phyloP scores from a whole-genome alignment of 2,329 filamentous ascomycete species.

The Fusarium nelsonii region DNA sequence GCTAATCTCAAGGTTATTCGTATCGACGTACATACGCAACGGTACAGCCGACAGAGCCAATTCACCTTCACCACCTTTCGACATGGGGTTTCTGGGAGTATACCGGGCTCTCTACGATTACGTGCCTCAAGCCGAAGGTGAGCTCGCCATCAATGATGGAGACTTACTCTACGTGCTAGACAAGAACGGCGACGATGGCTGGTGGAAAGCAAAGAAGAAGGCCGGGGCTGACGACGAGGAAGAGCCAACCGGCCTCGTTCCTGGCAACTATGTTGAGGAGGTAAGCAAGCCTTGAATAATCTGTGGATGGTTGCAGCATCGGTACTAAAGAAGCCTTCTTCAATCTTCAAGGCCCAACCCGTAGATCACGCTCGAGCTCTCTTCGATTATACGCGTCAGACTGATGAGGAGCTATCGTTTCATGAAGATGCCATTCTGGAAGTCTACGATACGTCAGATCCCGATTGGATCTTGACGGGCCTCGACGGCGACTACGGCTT shows the following conservation, averaged over 20 bases:
- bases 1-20: constrained; percentile 17
- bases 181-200: constrained; percentile 81
- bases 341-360: constrained; percentile 65
- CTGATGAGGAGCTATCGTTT: constrained; percentile 97
- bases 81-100: constrained; percentile 92
- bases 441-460: constrained; percentile 91
- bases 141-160: constrained; percentile 86
- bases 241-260: constrained; percentile 89
- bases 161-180: constrained; percentile 91
- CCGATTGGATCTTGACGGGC: constrained; percentile 96
- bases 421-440: constrained; percentile 85
- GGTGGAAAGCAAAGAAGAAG: constrained; percentile 98
- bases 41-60: constrained; percentile 40
- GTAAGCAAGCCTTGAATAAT: constrained; percentile 58
- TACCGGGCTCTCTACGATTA: constrained; percentile 96
- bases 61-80: constrained; percentile 36
- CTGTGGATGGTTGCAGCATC: not conserved
- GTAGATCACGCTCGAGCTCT: constrained; percentile 84
- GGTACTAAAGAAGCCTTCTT: constrained; percentile 11
- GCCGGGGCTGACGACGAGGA: constrained; percentile 86
- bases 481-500: constrained; percentile 90
- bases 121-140: constrained; percentile 84
- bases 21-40: constrained; percentile 36
- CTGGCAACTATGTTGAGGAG: constrained; percentile 95
- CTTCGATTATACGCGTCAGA: constrained; percentile 98